Evolutionary conservation across 2,329 filamentous ascomycete species (phyloP).

Genomic region (Aspergillus thermomutatus): DNA sequence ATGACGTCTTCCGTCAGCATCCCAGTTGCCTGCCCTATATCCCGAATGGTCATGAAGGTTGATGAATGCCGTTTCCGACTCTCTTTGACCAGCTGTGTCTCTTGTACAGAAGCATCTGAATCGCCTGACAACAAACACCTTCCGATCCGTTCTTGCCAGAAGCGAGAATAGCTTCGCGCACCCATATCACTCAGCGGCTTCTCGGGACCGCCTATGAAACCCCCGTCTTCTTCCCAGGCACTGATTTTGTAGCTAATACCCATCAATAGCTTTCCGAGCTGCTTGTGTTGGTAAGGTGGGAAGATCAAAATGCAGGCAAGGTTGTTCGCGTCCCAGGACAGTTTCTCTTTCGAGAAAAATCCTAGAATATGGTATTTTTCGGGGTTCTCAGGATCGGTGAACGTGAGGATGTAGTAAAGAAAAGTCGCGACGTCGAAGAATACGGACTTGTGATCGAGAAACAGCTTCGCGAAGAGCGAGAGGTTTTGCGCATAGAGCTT

Average conservation of each 20-base stretch:
- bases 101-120: slow-evolving; percentile 25
- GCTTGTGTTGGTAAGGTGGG: slow-evolving; percentile 89
- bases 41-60: slow-evolving; percentile 61
- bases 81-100: slow-evolving; percentile 31
- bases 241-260: slow-evolving; percentile 91
- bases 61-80: slow-evolving; percentile 41
- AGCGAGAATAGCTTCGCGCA: slow-evolving; percentile 74
- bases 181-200: slow-evolving; percentile 88
- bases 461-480: slow-evolving; percentile 93
- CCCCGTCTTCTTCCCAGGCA: slow-evolving; percentile 61
- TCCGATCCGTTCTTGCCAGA: slow-evolving; percentile 81
- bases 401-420: slow-evolving; percentile 88
- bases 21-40: slow-evolving; percentile 74
- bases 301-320: slow-evolving; percentile 94
- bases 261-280: slow-evolving; percentile 85
- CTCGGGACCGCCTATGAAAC: slow-evolving; percentile 84
- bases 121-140: slow-evolving; percentile 57
- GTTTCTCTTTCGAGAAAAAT: slow-evolving; percentile 99
- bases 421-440: slow-evolving; percentile 96
- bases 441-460: slow-evolving; percentile 96
- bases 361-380: slow-evolving; percentile 65
- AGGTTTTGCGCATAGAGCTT: slow-evolving; percentile 93
- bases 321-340: slow-evolving; percentile 98
- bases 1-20: slow-evolving; percentile 84
- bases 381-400: slow-evolving; percentile 54